phyloP scores from a whole-genome alignment of 371 early-diverging fungal genomes.

The Mucor racemosus region DNA sequence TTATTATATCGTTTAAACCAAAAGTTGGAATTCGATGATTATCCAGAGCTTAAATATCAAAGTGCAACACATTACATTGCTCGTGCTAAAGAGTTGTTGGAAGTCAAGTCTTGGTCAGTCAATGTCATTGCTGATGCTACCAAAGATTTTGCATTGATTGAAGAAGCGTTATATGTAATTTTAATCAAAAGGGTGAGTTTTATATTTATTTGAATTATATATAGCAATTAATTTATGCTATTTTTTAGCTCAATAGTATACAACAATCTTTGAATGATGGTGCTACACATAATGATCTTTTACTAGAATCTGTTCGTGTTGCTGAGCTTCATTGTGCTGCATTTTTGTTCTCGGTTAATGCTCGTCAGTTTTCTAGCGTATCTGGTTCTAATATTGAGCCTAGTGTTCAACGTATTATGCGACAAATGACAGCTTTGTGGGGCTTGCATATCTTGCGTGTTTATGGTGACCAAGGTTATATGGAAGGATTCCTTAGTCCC shows the following conservation, averaged over 20 bases:
- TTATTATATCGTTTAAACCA: slow-evolving; percentile 29
- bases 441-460: slow-evolving; percentile 46
- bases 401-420: slow-evolving; percentile 32
- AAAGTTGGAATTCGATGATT: slow-evolving; percentile 28
- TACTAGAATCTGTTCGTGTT: slow-evolving; percentile 40
- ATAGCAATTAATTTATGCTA: too few relatives aligned
- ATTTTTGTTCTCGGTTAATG: slow-evolving; percentile 38
- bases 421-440: slow-evolving; percentile 41
- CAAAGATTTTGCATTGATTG: slow-evolving; percentile 31
- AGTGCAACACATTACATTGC: slow-evolving; percentile 39
- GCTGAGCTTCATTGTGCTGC: slow-evolving; percentile 47
- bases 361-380: slow-evolving; percentile 33
- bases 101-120: slow-evolving; percentile 25
- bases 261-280: slow-evolving; percentile 29
- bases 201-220: too few relatives aligned
- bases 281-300: slow-evolving; percentile 30
- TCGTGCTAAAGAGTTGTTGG: slow-evolving; percentile 36
- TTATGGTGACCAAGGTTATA: slow-evolving; percentile 54
- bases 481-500: slow-evolving; percentile 54
- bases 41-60: slow-evolving; percentile 38
- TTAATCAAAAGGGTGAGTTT: slow-evolving; percentile 37
- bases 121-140: slow-evolving; percentile 24
- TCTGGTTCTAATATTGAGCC: slow-evolving; percentile 25
- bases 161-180: slow-evolving; percentile 34
- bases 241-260: slow-evolving; percentile 36